A percentile compares a stretch with the other conserved stretches of the same genome.
phyloP scores from a whole-genome alignment of 345 rosid genomes.

The Turnera subulata region DNA sequence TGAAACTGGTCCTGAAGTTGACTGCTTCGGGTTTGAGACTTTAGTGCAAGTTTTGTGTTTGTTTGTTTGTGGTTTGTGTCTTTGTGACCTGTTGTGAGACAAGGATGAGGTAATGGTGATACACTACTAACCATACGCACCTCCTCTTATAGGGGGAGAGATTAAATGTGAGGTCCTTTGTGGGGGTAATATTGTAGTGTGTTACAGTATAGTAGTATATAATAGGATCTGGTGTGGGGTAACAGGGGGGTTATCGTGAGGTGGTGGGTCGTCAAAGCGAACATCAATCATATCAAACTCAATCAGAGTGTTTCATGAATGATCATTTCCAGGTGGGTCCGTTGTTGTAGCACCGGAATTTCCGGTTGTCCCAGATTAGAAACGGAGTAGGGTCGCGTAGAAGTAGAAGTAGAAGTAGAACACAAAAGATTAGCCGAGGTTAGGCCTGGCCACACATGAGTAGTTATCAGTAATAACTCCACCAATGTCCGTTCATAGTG shows the following conservation, averaged over 20 bases:
- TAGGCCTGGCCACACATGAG: too few species aligned
- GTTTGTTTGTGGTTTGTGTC: neutral
- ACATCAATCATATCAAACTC: conserved; percentile 12
- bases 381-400: too few species aligned
- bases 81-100: too few species aligned
- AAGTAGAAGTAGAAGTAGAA: too few species aligned
- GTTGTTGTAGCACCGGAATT: conserved; percentile 10
- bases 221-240: neutral
- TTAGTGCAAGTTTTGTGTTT: conserved; percentile 1
- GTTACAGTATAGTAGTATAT: too few species aligned
- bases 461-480: too few species aligned
- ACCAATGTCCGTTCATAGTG: too few species aligned
- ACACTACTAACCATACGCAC: too few species aligned
- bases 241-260: neutral
- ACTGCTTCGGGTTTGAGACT: conserved; percentile 21
- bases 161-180: neutral
- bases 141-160: too few species aligned
- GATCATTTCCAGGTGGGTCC: conserved; percentile 13
- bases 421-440: too few species aligned
- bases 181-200: too few species aligned
- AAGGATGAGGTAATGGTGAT: too few species aligned
- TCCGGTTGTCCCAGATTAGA: neutral
- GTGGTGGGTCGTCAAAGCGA: conserved; percentile 8
- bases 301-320: neutral
- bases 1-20: conserved; percentile 16